These are phyloP conservation scores for Miscanthus lutarioriparius DNA, from an alignment of 176 grass and related monocot species.

Conservation along the genomic window DNA sequence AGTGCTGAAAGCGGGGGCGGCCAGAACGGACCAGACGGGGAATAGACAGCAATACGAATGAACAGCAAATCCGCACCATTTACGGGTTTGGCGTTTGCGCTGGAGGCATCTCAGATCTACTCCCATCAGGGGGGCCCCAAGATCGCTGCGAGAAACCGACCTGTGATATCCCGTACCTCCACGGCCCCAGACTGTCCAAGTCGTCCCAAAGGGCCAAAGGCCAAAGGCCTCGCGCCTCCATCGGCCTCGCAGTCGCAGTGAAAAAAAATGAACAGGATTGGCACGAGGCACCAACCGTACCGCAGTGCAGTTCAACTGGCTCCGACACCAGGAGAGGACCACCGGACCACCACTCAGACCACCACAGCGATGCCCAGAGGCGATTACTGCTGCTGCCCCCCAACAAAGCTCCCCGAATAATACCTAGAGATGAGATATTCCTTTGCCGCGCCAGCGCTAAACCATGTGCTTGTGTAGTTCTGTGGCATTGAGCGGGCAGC, in stretches of 20 bases:
- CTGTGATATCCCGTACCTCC: conserved; percentile 29
- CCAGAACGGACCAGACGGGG: conserved; percentile 14
- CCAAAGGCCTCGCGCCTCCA: not conserved
- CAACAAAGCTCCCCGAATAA: not conserved
- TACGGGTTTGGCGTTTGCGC: conserved; percentile 24
- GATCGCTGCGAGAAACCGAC: conserved; percentile 45
- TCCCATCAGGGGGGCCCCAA: conserved; percentile 29
- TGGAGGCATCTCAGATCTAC: conserved; percentile 58
- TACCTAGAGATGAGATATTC: conserved; percentile 10
- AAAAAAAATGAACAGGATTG: conserved; percentile 6
- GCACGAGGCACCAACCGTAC: conserved; percentile 33
- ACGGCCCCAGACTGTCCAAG: not conserved
- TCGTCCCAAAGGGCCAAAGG: not conserved
- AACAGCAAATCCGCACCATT: conserved; percentile 41
- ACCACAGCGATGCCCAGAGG: not conserved
- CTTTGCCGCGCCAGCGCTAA: conserved; percentile 26
- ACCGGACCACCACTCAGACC: conserved; percentile 22
- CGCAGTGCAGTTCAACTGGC: conserved; percentile 34
- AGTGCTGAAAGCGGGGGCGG: not conserved
- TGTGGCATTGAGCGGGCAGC: conserved; percentile 19
- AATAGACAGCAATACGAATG: conserved; percentile 48
- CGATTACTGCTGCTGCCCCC: conserved; percentile 19
- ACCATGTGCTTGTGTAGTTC: conserved; percentile 40
- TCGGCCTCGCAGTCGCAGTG: not conserved
- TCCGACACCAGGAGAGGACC: not conserved